Evolutionary conservation across 164 flowering plant species (phyloP), one percentile per base, ranked within the genome.

Genomic region (Berberis vulgaris): DNA sequence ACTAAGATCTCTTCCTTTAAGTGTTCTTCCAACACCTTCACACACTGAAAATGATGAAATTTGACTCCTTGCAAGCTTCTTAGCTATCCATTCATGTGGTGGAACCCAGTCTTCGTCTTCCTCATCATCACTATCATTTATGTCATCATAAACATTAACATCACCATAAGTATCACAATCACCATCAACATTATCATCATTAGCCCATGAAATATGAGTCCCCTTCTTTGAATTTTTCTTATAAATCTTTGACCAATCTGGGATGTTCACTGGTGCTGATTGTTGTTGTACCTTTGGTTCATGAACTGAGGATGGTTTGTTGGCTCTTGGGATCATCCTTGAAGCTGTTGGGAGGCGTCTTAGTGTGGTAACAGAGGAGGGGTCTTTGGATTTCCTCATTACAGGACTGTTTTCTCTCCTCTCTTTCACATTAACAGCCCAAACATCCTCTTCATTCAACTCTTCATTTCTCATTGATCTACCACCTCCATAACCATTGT

Each of bases 1-100:
- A 63, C 88, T 82, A n/a, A 91, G 94, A 63, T 91, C 98, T 67
- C 98, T 84, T 4, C 98, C 98, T 76, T 91, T 91, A 64, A 91
- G 84, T 11, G 94, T 89, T 71, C 97, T 81, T 3, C 97, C 97
- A 56, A 77, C 72, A 39, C 96, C 96, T 83, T 91, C 97, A 72
- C 84, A 86, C 50, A 91, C 81, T 3, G 97, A 91, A 64, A 76
- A 85, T 0, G 96, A 86, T 43, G 89, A 83, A 63, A 86, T 86
- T 69, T 81, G 87, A 41, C 69, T 83, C 69, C 83, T 83, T 42
- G 83, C 88, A 6, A 84, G 74, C 81, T 78, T 86, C 71, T 62
- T 86, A 52, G 89, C 87, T 42, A 86, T 57, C 80, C 81, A 84
- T 73, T 89, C 96, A 83, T 91, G 97, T 39, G 97, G 97, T 13